Conservation (phyloP, 2,329 filamentous ascomycete genomes). For the Scedosporium aurantiacum region DNA sequence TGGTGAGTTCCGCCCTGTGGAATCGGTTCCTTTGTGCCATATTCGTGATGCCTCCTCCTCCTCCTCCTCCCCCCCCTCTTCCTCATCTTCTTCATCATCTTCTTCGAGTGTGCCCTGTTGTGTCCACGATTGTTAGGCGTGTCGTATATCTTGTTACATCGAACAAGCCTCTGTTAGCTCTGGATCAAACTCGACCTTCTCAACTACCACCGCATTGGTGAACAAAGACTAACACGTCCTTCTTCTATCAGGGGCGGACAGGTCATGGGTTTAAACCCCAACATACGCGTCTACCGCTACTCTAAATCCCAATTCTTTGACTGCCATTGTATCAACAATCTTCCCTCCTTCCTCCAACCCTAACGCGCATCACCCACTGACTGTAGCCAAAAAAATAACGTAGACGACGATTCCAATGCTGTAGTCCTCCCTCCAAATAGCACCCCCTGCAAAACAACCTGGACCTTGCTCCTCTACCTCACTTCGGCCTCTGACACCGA, state of each 20-base stretch:
- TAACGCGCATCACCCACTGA: neutral
- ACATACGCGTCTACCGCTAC: conserved; percentile 85
- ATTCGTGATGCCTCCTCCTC: neutral
- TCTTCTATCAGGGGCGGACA: conserved; percentile 58
- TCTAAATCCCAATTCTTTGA: conserved; percentile 81
- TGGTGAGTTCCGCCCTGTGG: conserved; percentile 29
- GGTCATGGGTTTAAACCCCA: conserved; percentile 73
- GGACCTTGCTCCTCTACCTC: conserved; percentile 83
- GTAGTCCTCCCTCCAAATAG: conserved; percentile 39
- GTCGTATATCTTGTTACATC: neutral
- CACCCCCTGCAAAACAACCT: conserved; percentile 61
- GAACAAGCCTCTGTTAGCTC: no score
- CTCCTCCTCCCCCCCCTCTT: neutral
- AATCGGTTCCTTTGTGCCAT: neutral
- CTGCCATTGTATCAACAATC: conserved; percentile 62
- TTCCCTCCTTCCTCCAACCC: neutral
- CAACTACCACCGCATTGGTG: no score
- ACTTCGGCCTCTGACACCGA: conserved; percentile 52
- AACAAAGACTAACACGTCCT: conserved; percentile 12
- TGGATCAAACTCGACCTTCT: no score
- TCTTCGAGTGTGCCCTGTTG: neutral
- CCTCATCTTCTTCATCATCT: neutral
- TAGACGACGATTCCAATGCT: conserved; percentile 80
- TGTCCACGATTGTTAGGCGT: neutral
- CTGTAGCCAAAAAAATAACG: neutral